Evolutionary conservation across 352 stramenopile genomes (phyloP).

Genomic region (Globisporangium heterothallicum): DNA sequence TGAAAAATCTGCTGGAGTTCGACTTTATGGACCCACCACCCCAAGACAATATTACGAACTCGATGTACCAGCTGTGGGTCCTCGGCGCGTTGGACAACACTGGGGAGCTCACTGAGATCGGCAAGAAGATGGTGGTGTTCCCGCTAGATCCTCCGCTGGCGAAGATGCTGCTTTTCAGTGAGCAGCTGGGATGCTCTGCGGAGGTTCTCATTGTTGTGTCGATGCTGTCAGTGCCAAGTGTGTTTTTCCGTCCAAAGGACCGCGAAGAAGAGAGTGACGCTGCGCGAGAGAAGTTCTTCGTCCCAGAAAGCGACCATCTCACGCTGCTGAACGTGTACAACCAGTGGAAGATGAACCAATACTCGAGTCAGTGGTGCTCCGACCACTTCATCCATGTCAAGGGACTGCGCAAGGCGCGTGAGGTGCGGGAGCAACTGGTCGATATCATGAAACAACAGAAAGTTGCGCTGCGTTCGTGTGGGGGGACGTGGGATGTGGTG

Average conservation of each 20-base stretch:
- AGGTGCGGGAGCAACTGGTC: constrained; percentile 95
- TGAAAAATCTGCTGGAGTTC: constrained; percentile 96
- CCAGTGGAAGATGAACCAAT: constrained; percentile 93
- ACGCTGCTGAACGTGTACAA: constrained; percentile 97
- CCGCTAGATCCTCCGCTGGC: constrained; percentile 94
- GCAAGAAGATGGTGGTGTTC: constrained; percentile 98
- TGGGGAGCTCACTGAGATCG: constrained; percentile 94
- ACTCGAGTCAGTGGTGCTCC: constrained; percentile 92
- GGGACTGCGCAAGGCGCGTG: constrained; percentile 83
- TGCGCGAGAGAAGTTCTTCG: constrained; percentile 98
- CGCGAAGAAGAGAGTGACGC: constrained; percentile 97
- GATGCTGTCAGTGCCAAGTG: constrained; percentile 96
- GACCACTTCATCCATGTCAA: constrained; percentile 98
- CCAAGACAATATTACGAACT: constrained; percentile 96
- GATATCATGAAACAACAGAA: constrained; percentile 98
- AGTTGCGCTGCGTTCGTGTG: constrained; percentile 86
- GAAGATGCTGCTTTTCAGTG: constrained; percentile 96
- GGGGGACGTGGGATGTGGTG: constrained; percentile 95
- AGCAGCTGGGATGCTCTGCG: constrained; percentile 90
- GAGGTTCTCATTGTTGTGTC: constrained; percentile 96
- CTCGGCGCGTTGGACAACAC: constrained; percentile 97
- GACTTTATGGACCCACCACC: constrained; percentile 99
- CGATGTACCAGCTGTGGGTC: constrained; percentile 99
- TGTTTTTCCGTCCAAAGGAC: constrained; percentile 97
- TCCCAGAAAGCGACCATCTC: constrained; percentile 97